A percentile compares a stretch with the other conserved stretches of the same genome.
phyloP scores from a whole-genome alignment of 1,139 yeast genomes.

The Pichia inconspicua region DNA sequence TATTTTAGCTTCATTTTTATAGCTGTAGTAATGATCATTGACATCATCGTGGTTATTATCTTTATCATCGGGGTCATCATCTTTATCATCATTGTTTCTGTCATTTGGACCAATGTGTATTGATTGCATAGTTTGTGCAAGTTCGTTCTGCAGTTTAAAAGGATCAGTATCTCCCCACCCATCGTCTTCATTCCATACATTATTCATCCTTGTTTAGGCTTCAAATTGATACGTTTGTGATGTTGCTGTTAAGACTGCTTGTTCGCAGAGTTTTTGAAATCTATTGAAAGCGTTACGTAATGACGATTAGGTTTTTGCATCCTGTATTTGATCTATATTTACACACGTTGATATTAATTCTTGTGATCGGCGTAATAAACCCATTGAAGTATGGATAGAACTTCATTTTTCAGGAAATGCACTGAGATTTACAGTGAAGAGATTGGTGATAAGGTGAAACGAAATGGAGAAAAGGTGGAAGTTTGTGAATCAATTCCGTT shows the following conservation, averaged over 20 bases:
- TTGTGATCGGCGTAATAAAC: not conserved
- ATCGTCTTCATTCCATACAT: conserved; percentile 3
- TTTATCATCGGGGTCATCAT: conserved; percentile 1
- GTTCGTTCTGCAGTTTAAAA: conserved; percentile 21
- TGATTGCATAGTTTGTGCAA: conserved; percentile 24
- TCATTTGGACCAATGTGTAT: conserved; percentile 12
- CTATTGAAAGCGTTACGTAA: not conserved
- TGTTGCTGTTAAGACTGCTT: not conserved
- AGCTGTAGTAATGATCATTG: not conserved
- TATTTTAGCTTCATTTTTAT: conserved; percentile 2
- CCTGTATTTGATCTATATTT: too few species aligned
- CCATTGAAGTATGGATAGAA: conserved; percentile 19
- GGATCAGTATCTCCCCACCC: conserved; percentile 11
- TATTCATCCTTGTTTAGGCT: not conserved
- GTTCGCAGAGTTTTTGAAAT: too few species aligned
- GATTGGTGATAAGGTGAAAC: not conserved
- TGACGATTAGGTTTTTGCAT: too few species aligned
- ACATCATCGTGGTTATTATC: conserved; percentile 2
- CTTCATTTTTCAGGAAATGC: conserved; percentile 25
- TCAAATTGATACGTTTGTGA: not conserved
- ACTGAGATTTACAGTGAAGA: conserved; percentile 23
- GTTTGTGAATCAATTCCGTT: conserved; percentile 1
- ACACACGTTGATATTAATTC: not conserved
- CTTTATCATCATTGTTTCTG: conserved; percentile 3
- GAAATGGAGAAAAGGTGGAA: not conserved